Evolutionary conservation across 148 eudicot species (phyloP).

Genomic region (Heliamphora exappendiculata): DNA sequence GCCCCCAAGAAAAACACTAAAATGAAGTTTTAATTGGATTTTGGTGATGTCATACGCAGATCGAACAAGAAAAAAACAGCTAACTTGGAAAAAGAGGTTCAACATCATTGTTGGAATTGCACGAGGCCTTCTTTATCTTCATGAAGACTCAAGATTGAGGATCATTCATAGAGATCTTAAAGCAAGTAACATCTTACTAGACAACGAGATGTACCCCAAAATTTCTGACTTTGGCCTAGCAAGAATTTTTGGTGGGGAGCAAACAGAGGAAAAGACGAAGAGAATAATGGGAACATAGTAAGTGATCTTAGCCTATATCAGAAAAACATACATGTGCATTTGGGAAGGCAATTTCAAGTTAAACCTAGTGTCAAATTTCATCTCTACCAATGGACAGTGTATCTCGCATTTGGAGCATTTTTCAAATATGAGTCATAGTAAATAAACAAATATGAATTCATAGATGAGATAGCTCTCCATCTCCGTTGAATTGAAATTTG

Average conservation of each 20-base stretch:
- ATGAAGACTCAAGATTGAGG: conserved; percentile 31
- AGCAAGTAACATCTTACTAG: conserved; percentile 30
- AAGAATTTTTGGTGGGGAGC: conserved; percentile 30
- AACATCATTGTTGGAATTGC: conserved; percentile 27
- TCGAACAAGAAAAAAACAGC: conserved; percentile 11
- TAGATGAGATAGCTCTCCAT: not conserved
- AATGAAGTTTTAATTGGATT: not conserved
- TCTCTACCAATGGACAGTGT: not conserved
- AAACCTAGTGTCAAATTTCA: not conserved
- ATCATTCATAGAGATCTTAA: conserved; percentile 36
- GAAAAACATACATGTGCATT: not conserved
- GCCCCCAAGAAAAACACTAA: not conserved
- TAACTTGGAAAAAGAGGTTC: conserved; percentile 26
- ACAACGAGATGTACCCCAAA: conserved; percentile 27
- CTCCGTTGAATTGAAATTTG: not conserved
- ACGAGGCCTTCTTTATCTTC: conserved; percentile 31
- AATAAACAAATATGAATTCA: not conserved
- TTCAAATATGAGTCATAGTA: not conserved
- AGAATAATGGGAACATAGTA: conserved; percentile 32
- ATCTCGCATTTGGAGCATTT: not conserved
- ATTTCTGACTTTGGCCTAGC: conserved; percentile 39
- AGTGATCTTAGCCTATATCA: not conserved
- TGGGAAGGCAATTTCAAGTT: not conserved
- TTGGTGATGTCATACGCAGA: conserved; percentile 16
- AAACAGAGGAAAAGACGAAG: conserved; percentile 20